Evolutionary conservation across 2,329 filamentous ascomycete species (phyloP), one percentile per base, ranked within the genome.

Genomic region (Botrytis tulipae): DNA sequence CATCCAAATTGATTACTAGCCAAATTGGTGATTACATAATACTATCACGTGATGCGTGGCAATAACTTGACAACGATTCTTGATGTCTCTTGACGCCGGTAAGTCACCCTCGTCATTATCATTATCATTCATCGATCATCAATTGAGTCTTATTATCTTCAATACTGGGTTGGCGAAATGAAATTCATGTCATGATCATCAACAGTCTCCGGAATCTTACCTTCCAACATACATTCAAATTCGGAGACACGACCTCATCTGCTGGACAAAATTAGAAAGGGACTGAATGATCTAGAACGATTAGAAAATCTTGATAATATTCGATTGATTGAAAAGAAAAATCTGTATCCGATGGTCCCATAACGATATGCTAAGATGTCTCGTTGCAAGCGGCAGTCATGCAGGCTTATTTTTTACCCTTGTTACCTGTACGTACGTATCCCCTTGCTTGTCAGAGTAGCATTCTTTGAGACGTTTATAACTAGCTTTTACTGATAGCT

Each of bases 381-480:
- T 61, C 14, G 4, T 25, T 65, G 22, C 22, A 4, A 37, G 29
- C 44, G 20, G 46, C 46, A 29, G 35, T 12, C 20, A 57, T 32
- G 48, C 65, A 40, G 25, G 65, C 48, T 57, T 25, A 42, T 51
- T 32, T 32, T 29, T 14, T 20, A 57, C n/a, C 48, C 46, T 54
- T 68, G 48, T 51, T 57, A 22, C 25, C 22, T 42, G 16, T 68
- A 57, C 46, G 25, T 54, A 68, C 65, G 48, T 57, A 25, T 32
- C n/a, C 32, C 65, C 65, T 68, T 68, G 25, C 29, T 54, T 40
- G 46, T 68, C 65, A 68, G 46, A 68, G 35, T 57, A 68, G 46
- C 48, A 68, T 57, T 29, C 10, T 29, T 42, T n/a, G 4, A 66
- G 62, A 42, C 2, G 32, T 54, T 25, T 40, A 16, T 40, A 12